Base-by-base conservation (phyloP, 805 yeast species). In the Saturnispora sanitii region DNA sequence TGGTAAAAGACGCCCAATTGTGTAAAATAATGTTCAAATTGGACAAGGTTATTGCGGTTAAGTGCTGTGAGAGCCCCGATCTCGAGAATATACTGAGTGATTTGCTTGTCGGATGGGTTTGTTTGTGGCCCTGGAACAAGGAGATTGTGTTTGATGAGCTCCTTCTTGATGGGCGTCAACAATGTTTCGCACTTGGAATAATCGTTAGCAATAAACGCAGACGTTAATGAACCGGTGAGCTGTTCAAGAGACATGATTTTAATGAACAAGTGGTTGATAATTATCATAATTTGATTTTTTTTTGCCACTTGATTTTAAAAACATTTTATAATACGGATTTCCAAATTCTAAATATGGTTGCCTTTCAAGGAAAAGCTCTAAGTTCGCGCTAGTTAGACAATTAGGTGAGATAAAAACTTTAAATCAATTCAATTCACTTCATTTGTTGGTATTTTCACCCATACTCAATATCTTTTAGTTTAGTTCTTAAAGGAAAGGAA, bases 21-120 rank as follows among this genome's bases (percentile, higher is more conserved):
- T 16, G 78, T 73, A 44, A 82, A 73, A 58, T 73, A 77, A 52
- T 79, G 79, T 49, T 80, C 79, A 55, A 87, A 85, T n/a, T 71
- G 70, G 17, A 62, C 70, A 52, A 80, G 74, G 46, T 82, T 71
- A 27, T 71, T 62, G 33, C 72, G 58, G 49, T 80, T 79, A 46
- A 92, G 76, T 37, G 88, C 73, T 15, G 83, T 73, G 40, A 90
- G 66, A 1, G 95, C 94, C 11, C 95, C 96, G 45, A 87, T 75
- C 59, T 92, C 97, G 38, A 92, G 66, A 33, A 90, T 82, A 31
- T 82, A 76, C 50, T 94, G 78, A 6, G 95, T 77, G 30, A 86
- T 83, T 45, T 72, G 68, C 43, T 87, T 70, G 62, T 88, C 96
- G 44, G 71, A 73, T 27, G 76, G 56, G 42, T 70, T 70, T 41